Base-by-base conservation (phyloP, 352 stramenopile species). In the Phytophthora brassicae region DNA sequence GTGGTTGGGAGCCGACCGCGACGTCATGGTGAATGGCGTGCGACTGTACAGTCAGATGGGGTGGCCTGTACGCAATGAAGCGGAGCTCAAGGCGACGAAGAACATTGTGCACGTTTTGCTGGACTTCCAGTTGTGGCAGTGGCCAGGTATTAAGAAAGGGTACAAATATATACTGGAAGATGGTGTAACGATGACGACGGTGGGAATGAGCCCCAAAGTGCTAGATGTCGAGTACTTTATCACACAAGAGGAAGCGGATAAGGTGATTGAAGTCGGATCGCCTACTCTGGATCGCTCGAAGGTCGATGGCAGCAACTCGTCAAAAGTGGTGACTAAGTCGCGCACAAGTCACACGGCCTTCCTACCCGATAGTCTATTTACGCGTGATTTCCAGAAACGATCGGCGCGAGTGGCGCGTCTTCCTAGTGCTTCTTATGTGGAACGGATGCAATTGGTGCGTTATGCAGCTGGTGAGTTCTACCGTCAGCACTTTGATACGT, bases 101-200 rank as follows among this genome's bases (percentile, higher is more conserved):
- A 75, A 84, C 47, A 82, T 89, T 11, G 82, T 90, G 24, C 84
- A 94, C 50, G 69, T 94, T 20, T 48, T 94, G 59, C 55, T 94
- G 44, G 86, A 94, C 48, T 92, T 90, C 66, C 84, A 94, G 67
- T 56, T 90, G 53, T 94, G 86, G 86, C 71, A 88, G n/a, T 94
- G 86, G 86, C 86, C 86, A 1, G 86, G 84, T 42, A 93, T 94
- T 58, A 72, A 85, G 62, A 85, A 88, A 48, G 86, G 86, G 12
- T 65, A 92, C 72, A 79, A 77, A 61, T 92, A 91, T 60, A 56
- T 73, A 23, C 56, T 94, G 22, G 84, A 91, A 38, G 74, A 90
- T 43, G 82, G 80, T 35, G 78, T 91, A 38, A 77, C 67, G 60
- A 60, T 95, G 49, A 93, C 74, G 42, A 95, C 72, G 2, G 72